phyloP scores from a whole-genome alignment of 257 asterid genomes.

The Solanum chaucha region DNA sequence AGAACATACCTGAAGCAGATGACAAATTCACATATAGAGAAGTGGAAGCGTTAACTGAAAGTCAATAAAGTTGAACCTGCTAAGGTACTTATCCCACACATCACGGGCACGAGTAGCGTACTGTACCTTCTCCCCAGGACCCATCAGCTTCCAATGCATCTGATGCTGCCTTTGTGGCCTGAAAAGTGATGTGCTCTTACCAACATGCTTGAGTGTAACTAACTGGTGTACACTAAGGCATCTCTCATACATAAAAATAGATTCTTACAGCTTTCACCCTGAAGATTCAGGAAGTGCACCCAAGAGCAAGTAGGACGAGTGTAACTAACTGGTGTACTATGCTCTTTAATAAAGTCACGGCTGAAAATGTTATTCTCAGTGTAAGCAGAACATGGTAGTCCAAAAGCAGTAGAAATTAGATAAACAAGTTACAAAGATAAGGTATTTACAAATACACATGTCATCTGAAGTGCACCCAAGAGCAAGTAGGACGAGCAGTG shows the following conservation, averaged over 20 bases:
- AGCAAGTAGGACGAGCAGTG: conserved; percentile 85
- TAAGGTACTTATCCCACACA: conserved; percentile 88
- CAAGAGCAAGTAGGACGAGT: no score
- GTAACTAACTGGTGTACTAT: conserved; percentile 16
- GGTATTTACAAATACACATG: not conserved
- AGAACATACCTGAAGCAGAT: no score
- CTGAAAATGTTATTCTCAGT: conserved; percentile 23
- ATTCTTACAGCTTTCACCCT: conserved; percentile 74
- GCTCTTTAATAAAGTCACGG: conserved; percentile 88
- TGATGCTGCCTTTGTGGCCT: conserved; percentile 98
- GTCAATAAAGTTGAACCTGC: not conserved
- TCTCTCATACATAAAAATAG: conserved; percentile 4
- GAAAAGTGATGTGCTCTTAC: not conserved
- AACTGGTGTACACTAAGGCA: not conserved
- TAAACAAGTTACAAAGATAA: not conserved
- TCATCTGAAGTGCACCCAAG: conserved; percentile 94
- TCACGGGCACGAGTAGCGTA: conserved; percentile 35
- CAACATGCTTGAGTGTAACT: not conserved
- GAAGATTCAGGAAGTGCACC: conserved; percentile 78
- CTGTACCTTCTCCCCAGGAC: conserved; percentile 61
- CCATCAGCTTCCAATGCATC: conserved; percentile 93
- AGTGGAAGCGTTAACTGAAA: no score
- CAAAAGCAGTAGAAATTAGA: not conserved
- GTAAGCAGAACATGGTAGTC: not conserved
- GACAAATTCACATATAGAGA: no score